Percentiles rank a stretch among this genome's conserved stretches.
These are phyloP conservation scores for Spathaspora girioi DNA, from an alignment of 805 yeast genomes.

Conservation along the genomic window DNA sequence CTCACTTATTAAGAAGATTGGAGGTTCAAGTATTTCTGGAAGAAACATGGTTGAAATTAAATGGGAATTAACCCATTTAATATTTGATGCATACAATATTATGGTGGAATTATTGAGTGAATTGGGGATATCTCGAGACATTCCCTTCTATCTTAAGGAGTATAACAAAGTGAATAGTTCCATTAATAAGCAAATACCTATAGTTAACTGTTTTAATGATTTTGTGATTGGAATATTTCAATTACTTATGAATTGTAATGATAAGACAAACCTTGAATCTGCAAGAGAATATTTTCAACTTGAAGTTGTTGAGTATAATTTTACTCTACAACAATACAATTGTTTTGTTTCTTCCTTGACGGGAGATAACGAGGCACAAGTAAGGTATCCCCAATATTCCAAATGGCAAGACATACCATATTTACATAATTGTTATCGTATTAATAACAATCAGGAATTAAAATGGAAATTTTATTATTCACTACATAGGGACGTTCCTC, in stretches of 20 bases:
- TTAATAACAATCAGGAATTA: not conserved
- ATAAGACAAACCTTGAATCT: not conserved
- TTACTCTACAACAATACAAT: not conserved
- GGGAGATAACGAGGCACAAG: not conserved
- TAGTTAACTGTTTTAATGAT: slow-evolving; percentile 14
- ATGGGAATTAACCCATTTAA: slow-evolving; percentile 30
- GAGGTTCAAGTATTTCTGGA: slow-evolving; percentile 8
- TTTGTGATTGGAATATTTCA: not conserved
- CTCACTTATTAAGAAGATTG: slow-evolving; percentile 47
- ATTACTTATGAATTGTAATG: not conserved
- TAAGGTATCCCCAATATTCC: not conserved
- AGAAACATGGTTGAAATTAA: slow-evolving; percentile 20
- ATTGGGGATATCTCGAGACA: slow-evolving; percentile 57
- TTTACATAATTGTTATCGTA: not conserved
- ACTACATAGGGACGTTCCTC: not conserved
- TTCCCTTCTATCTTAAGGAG: slow-evolving; percentile 53
- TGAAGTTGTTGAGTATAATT: not conserved
- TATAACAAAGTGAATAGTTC: slow-evolving; percentile 34
- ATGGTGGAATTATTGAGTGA: slow-evolving; percentile 40
- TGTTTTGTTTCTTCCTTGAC: not conserved
- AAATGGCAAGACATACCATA: not conserved
- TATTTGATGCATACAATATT: slow-evolving; percentile 35
- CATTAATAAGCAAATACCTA: slow-evolving; percentile 17
- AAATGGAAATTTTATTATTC: not conserved
- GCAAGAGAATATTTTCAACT: not conserved